These are phyloP conservation scores for Candida caryicola DNA, from an alignment of 805 yeast genomes.

Conservation along the genomic window DNA sequence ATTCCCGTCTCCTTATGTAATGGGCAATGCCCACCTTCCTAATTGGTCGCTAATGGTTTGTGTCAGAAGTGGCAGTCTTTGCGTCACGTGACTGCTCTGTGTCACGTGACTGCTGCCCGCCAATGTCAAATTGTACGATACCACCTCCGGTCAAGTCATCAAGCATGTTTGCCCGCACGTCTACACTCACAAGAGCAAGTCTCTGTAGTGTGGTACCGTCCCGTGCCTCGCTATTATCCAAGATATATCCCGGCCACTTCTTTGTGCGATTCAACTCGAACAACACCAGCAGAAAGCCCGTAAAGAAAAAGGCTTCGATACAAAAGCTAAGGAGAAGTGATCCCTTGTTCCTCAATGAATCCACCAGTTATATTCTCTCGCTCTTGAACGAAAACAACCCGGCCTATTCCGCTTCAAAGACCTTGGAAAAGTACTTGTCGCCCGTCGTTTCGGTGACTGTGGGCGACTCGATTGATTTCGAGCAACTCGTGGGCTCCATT, in stretches of 20 bases:
- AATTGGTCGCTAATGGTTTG: too few species aligned
- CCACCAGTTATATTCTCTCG: slow-evolving; percentile 23
- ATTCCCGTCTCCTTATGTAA: too few species aligned
- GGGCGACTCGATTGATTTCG: slow-evolving; percentile 68
- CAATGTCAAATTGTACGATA: too few species aligned
- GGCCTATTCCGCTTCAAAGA: slow-evolving; percentile 14
- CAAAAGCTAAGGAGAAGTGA: slow-evolving; percentile 28
- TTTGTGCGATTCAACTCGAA: slow-evolving; percentile 1
- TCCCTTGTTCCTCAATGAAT: slow-evolving; percentile 20
- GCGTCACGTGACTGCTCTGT: too few species aligned
- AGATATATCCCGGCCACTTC: neutral
- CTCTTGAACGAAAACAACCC: slow-evolving; percentile 20
- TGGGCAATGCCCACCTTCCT: too few species aligned
- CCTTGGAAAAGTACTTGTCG: slow-evolving; percentile 24
- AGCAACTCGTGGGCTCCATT: slow-evolving; percentile 36
- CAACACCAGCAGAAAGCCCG: slow-evolving; percentile 6
- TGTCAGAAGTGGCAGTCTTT: too few species aligned
- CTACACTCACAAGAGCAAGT: too few species aligned
- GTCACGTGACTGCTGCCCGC: too few species aligned
- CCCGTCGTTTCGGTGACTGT: slow-evolving; percentile 71
- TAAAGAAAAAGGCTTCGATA: slow-evolving; percentile 23
- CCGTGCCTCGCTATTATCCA: too few species aligned
- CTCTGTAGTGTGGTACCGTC: too few species aligned
- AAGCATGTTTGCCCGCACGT: too few species aligned
- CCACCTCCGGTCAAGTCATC: too few species aligned